phyloP scores from a whole-genome alignment of 495 filamentous ascomycete genomes.

The Xylaria sp. region DNA sequence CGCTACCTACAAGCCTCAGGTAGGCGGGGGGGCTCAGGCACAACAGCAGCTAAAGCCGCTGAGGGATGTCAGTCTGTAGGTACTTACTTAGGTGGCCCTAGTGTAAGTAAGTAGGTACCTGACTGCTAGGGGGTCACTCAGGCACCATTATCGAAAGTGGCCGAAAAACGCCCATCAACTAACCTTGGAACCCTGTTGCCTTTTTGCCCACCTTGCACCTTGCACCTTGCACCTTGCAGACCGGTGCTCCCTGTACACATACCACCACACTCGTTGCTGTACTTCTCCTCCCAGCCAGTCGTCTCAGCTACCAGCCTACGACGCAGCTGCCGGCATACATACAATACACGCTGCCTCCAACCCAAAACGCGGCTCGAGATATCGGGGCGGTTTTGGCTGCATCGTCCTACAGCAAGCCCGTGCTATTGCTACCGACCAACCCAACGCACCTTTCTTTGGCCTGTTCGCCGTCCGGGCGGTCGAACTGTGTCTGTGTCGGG shows the following conservation, averaged over 20 bases:
- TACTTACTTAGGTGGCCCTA: constrained; percentile 5
- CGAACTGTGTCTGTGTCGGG: constrained; percentile 41
- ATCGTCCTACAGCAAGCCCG: background rate
- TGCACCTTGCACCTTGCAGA: too few species aligned
- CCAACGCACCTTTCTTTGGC: constrained; percentile 32
- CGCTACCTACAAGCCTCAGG: too few species aligned
- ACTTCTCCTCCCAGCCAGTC: constrained; percentile 10
- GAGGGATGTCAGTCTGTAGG: constrained; percentile 9
- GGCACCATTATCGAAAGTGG: constrained; percentile 31
- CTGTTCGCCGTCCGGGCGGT: constrained; percentile 41
- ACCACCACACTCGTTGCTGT: too few species aligned
- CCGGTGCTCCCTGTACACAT: too few species aligned
- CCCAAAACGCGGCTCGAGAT: constrained; percentile 25
- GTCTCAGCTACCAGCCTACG: constrained; percentile 13
- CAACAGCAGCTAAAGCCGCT: background rate
- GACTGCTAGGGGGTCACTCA: constrained; percentile 11
- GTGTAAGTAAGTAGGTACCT: too few species aligned
- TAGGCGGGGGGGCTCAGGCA: too few species aligned
- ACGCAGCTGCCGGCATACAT: background rate
- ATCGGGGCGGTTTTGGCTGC: background rate
- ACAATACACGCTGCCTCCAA: constrained; percentile 19
- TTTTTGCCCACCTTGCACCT: constrained; percentile 31
- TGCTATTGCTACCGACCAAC: constrained; percentile 25
- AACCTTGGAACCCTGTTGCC: too few species aligned
- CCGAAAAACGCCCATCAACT: constrained; percentile 28